These are phyloP conservation scores for Ganoderma sp. DNA, from an alignment of 1,284 basidiomycete species.

Conservation along the genomic window DNA sequence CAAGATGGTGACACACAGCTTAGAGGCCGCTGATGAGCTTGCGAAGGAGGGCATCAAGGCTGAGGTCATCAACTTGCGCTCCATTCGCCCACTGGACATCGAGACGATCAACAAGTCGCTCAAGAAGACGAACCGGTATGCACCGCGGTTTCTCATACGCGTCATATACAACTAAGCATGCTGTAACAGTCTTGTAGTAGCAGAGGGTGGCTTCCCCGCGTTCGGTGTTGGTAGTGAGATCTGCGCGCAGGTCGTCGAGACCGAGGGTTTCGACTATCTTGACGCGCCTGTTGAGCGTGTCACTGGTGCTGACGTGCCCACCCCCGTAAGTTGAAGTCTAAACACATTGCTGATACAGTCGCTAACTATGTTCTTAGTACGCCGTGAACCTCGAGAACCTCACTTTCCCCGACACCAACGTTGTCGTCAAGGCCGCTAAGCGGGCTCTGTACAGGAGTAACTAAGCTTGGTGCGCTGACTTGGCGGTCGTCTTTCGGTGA, in stretches of 20 bases:
- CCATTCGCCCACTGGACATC: conserved; percentile 95
- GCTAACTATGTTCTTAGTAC: conserved; percentile 59
- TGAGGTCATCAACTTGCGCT: conserved; percentile 97
- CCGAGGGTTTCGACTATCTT: conserved; percentile 95
- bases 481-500: conserved; percentile 19
- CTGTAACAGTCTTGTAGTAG: conserved; percentile 77
- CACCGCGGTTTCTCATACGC: not conserved
- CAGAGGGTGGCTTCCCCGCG: conserved; percentile 98
- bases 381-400: conserved; percentile 87
- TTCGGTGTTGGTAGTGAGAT: conserved; percentile 99
- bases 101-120: conserved; percentile 95
- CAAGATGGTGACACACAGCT: conserved; percentile 91
- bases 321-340: conserved; percentile 71
- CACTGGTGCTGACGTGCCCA: conserved; percentile 96
- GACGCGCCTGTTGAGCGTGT: conserved; percentile 98
- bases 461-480: conserved; percentile 46
- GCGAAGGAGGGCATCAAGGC: conserved; percentile 97
- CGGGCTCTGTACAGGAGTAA: conserved; percentile 89
- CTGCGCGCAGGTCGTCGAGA: conserved; percentile 95
- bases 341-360: not conserved
- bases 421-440: conserved; percentile 91
- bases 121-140: conserved; percentile 96
- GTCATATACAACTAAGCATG: not conserved
- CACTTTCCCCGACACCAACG: conserved; percentile 88
- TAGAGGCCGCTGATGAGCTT: conserved; percentile 92